Evolutionary conservation across 2,329 filamentous ascomycete species (phyloP), one percentile per base, ranked within the genome.

Genomic region (Claviceps sp.): DNA sequence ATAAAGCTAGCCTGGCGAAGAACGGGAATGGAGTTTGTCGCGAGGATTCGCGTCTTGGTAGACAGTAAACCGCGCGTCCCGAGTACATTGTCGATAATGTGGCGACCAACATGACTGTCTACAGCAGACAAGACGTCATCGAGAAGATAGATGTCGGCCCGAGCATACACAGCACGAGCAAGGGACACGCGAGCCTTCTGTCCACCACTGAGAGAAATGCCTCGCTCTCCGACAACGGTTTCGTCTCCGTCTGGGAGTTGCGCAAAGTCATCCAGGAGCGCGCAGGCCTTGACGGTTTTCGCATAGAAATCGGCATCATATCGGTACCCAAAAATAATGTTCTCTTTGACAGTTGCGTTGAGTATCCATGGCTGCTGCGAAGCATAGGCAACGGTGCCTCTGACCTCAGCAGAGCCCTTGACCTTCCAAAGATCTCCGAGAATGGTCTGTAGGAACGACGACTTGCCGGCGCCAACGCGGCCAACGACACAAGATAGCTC

Each of bases 281-380:
- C 93, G 65, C 94, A 98, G 42, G 93, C 91, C 64, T 88, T 84
- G 49, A 98, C 76, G 0, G 91, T 96, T 62, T 86, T 84, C 52
- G 97, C 88, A 69, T 98, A 98, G 68, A 98, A 98, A 34, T 84
- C 78, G 5, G 90, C 84, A 67, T 98, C 91, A 74, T 86, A 96
- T 47, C 88, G 84, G 69, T 98, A 89, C 1, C 93, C 93, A 63
- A 98, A 98, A 4, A 96, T 76, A 59, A 98, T 95, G 64, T 98
- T 98, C 64, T 98, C 93, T 61, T 89, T 88, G 52, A 98, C 90
- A 34, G 87, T 95, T 8, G 93, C 93, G 64, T 98, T 98, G 83
- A 97, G 91, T 50, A 98, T 86, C 93, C 94, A 98, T 20, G 89
- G 75, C 61, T 87, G 83, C 66, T 98, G 94, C 16, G 89, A 87